These are phyloP conservation scores for Cephaloascus albidus DNA, from an alignment of 805 yeast species.

Conservation along the genomic window DNA sequence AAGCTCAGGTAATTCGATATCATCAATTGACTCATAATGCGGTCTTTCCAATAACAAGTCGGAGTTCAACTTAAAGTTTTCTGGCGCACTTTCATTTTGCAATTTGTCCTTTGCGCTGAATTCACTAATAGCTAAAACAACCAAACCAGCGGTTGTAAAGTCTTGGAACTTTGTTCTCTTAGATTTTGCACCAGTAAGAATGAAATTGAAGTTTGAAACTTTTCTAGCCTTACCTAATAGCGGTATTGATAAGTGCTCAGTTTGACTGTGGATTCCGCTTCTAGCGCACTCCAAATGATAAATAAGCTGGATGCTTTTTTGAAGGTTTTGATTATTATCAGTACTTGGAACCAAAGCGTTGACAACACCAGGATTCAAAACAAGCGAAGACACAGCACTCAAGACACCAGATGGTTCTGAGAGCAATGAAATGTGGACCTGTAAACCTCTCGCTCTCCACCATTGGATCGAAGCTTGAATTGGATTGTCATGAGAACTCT, in stretches of 20 bases:
- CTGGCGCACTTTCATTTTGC: constrained; percentile 30
- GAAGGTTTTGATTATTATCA: constrained; percentile 17
- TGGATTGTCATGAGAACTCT: constrained; percentile 12
- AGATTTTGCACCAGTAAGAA: constrained; percentile 83
- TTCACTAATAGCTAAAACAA: constrained; percentile 60
- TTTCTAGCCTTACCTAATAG: constrained; percentile 47
- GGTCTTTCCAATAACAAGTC: constrained; percentile 75
- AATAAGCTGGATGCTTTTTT: constrained; percentile 29
- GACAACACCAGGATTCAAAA: constrained; percentile 24
- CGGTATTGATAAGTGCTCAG: constrained; percentile 53
- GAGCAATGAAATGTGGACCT: constrained; percentile 53
- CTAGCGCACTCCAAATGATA: constrained; percentile 65
- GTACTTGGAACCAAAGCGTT: constrained; percentile 18
- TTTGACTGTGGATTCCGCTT: constrained; percentile 47
- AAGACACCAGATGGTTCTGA: constrained; percentile 51
- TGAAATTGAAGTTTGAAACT: constrained; percentile 49
- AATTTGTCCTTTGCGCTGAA: constrained; percentile 6
- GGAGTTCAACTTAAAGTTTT: constrained; percentile 55
- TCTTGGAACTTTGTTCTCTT: constrained; percentile 79
- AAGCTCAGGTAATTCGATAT: constrained; percentile 22
- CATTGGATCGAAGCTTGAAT: constrained; percentile 44
- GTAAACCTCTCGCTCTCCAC: constrained; percentile 71
- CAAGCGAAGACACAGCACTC: constrained; percentile 27
- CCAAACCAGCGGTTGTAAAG: constrained; percentile 59
- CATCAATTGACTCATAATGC: constrained; percentile 52